Percentiles rank a stretch among this genome's conserved stretches.
phyloP scores from a whole-genome alignment of 2,329 filamentous ascomycete genomes.

The Podosphaera leucotricha region DNA sequence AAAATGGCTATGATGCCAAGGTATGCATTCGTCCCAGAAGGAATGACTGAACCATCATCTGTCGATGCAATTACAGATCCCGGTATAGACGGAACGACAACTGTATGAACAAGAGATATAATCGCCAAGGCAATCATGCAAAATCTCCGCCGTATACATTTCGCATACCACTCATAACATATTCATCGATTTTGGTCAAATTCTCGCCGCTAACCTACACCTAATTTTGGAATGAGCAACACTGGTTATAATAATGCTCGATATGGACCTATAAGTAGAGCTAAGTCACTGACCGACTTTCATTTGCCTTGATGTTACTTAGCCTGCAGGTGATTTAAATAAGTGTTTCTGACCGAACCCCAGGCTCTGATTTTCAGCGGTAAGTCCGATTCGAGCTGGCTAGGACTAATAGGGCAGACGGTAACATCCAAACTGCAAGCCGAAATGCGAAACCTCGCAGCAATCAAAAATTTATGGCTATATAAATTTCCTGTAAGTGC shows the following conservation, averaged over 20 bases:
- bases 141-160: neutral
- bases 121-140: neutral
- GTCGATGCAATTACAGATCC: slow-evolving; percentile 12
- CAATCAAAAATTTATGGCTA: neutral
- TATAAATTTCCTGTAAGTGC: neutral
- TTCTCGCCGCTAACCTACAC: neutral
- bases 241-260: slow-evolving; percentile 2
- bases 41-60: slow-evolving; percentile 15
- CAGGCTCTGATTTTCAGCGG: neutral
- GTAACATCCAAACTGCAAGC: neutral
- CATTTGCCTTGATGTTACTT: neutral
- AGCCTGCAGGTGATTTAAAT: neutral
- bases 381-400: slow-evolving; percentile 1
- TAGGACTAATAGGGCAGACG: slow-evolving; percentile 1
- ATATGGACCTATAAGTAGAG: slow-evolving; percentile 7
- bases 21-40: slow-evolving; percentile 40
- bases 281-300: slow-evolving; percentile 10
- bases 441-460: neutral
- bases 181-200: slow-evolving; percentile 2
- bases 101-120: slow-evolving; percentile 2
- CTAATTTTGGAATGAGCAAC: slow-evolving; percentile 1
- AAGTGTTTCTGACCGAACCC: neutral
- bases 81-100: slow-evolving; percentile 2
- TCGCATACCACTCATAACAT: neutral
- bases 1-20: slow-evolving; percentile 58